Base-by-base conservation (phyloP, 768 basidiomycete species). In the Lactarius indigo region DNA sequence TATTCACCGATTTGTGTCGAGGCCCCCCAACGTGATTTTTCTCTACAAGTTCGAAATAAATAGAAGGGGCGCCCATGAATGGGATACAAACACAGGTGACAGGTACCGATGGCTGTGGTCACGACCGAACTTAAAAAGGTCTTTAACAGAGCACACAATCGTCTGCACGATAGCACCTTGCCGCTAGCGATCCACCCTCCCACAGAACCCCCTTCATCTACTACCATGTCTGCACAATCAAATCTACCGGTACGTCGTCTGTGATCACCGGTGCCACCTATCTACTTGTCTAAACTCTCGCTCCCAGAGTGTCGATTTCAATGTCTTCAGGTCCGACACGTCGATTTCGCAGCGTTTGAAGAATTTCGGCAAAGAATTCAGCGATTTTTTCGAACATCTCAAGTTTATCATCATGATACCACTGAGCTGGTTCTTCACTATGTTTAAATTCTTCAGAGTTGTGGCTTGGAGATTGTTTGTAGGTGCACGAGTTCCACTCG, bases 361-460 rank as follows among this genome's bases (percentile, higher is more conserved):
- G 13, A 1, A 3, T 13, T n/a, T 70, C n/a, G 10, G 23, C 30
- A 5, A 39, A 1, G 61, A 69, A 2, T 15, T 65, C 33, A n/a
- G 41, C 2, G 5, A 23, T 5, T 65, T 69, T 59, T 50, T 56
- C 28, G 54, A 44, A 10, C 68, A 62, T 26, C 28, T 69, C 68
- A 70, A 63, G 18, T 55, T 37, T 31, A 13, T 15, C 35, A 33
- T 70, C 58, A 6, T 69, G 30, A 37, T 70, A 44, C 64, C 68
- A 18, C 35, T 69, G 23, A 63, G 70, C 55, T 70, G 68, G 70
- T 61, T 23, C 31, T 50, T 65, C 35, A 70, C 68, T n/a, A 28
- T 64, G 26, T 26, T 7, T 1, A 20, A 63, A 13, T 63, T 65
- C 44, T 12, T 56, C 15, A 17, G 31, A 8, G 28, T 23, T 4